Base-by-base conservation (phyloP, 345 rosid genomes). In the Stellera chamaejasme region DNA sequence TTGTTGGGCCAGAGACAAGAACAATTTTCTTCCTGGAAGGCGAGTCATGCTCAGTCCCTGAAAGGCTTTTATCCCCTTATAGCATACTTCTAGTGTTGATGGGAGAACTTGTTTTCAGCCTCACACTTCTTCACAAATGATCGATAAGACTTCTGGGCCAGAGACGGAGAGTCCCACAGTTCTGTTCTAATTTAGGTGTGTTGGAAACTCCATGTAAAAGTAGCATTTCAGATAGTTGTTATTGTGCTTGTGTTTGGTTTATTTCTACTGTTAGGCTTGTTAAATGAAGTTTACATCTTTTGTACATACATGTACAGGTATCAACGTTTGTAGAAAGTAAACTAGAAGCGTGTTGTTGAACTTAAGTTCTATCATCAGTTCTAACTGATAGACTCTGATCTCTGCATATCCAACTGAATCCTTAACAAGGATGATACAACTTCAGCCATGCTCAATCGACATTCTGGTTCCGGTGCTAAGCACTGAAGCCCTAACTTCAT, bases 101-200 rank as follows among this genome's bases (percentile, higher is more conserved):
- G n/a, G n/a, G n/a, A n/a, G n/a, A n/a, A n/a, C n/a, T n/a, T n/a
- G n/a, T n/a, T n/a, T n/a, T n/a, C n/a, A n/a, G n/a, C n/a, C n/a
- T n/a, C n/a, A n/a, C n/a, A n/a, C n/a, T n/a, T n/a, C n/a, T n/a
- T n/a, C n/a, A n/a, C n/a, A n/a, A n/a, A n/a, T n/a, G n/a, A n/a
- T n/a, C n/a, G n/a, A n/a, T n/a, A n/a, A n/a, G 80, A 48, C 69
- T 68, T 69, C 77, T 10, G 77, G 63, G 63, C 12, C 66, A 55
- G 79, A 75, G 27, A 41, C 69, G 28, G 83, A 81, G n/a, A n/a
- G n/a, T n/a, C n/a, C n/a, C n/a, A n/a, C n/a, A 19, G 12, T 48
- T 14, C 14, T 27, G 2, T 56, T 6, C 11, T 45, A 12, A 7
- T 11, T 45, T 5, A 45, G 39, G 3, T 45, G 45, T 47, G 25